A percentile compares a stretch with the other conserved stretches of the same genome.
These are phyloP conservation scores for Oemleria cerasiformis DNA, from an alignment of 306 rosid species.

Conservation along the genomic window DNA sequence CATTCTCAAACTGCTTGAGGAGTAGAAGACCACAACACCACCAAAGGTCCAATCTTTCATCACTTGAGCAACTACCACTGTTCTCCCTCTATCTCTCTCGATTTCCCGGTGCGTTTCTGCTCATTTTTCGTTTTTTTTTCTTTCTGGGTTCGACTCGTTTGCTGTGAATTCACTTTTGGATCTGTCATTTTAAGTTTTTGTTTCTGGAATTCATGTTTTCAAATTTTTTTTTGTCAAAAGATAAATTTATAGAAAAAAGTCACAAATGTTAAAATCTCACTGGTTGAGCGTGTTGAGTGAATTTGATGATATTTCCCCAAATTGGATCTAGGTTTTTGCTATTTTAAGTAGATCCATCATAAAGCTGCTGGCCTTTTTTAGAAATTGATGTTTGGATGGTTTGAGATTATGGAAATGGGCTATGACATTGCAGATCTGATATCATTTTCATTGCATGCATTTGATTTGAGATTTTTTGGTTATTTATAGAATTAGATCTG, in stretches of 20 bases:
- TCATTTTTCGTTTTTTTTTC: background rate
- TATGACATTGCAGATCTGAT: background rate
- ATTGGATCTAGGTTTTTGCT: slow-evolving; percentile 2
- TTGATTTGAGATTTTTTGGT: too few species aligned
- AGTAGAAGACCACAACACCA: background rate
- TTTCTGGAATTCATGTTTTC: background rate
- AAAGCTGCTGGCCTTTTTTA: background rate
- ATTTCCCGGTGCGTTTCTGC: background rate
- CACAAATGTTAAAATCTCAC: too few species aligned
- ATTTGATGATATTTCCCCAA: background rate
- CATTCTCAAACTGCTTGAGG: slow-evolving; percentile 18
- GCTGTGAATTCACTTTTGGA: background rate
- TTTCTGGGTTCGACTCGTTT: background rate
- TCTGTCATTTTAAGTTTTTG: background rate
- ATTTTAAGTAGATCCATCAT: background rate
- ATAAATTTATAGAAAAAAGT: too few species aligned
- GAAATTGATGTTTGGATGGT: background rate
- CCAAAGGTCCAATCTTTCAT: background rate
- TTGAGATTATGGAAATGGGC: background rate
- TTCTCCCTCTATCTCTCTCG: slow-evolving; percentile 1
- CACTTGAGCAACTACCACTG: background rate
- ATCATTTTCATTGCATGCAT: background rate
- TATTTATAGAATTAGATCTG: too few species aligned
- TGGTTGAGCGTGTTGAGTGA: too few species aligned
- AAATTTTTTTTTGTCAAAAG: too few species aligned